Evolutionary conservation across 2,329 filamentous ascomycete genomes (phyloP), one percentile per base, ranked within the genome.

Genomic region (Aspergillus carbonarius): DNA sequence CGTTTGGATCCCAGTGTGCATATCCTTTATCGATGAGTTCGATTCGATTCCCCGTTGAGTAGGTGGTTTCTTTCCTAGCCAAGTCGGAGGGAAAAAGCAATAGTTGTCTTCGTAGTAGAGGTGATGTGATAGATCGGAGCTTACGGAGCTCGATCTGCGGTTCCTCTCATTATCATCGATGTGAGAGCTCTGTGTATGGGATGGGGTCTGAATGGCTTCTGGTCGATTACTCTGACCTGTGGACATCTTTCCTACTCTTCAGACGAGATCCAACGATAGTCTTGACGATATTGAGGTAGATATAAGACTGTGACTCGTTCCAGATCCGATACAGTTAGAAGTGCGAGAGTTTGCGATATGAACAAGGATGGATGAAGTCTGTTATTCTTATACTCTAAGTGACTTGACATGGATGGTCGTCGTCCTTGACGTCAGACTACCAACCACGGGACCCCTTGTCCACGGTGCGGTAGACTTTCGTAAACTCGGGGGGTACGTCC

Each of bases 81-180:
- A 67, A 37, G 46, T 63, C 3, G 71, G 71, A 25, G 71, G 70
- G 44, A 75, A 75, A 57, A 75, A 75, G 53, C 66, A 64, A 34
- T 70, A 69, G 48, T 74, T 73, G 47, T 75, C 72, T 58, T 74
- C 70, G 27, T 70, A 74, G 54, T 73, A 68, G 17, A 74, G 71
- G 59, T 69, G 66, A 63, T 75, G 71, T 27, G 68, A 67, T 17
- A 72, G 20, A 20, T 69, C 62, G 5, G 66, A 62, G 20, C 68
- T 57, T n/a, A 55, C 40, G 12, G 54, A 58, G 18, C 13, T 58
- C 25, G 32, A 30, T 42, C 54, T 60, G 44, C 50, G 53, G 32
- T 47, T 20, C 34, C 49, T 30, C 51, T 32, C 25, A 12, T 37
- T 34, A n/a, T 56, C 44, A 17, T 27, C n/a, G 25, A 17, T n/a